Base-by-base conservation (phyloP, 306 rosid genomes). In the Cicer pinnatifidum region DNA sequence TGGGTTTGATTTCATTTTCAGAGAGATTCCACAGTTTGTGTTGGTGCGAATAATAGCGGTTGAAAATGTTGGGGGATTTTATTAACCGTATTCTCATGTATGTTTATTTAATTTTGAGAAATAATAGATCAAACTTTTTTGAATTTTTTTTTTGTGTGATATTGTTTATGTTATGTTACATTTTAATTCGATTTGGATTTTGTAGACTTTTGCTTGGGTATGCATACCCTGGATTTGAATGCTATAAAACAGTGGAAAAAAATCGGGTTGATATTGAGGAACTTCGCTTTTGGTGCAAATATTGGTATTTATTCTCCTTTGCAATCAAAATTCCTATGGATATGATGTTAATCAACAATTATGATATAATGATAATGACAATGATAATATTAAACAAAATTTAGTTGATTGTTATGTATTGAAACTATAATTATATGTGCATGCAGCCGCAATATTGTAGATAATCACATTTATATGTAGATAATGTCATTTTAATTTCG, bases 271-370 rank as follows among this genome's bases (percentile, higher is more conserved):
- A 80, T 15, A 84, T 86, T 16, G 90, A 88, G 48, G 92, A 92
- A 72, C 97, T 95, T 68, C 93, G 92, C 19, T 90, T 95, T 75
- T 95, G 99, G 99, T 94, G 97, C 76, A 91, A 91, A 82, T 91
- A 91, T 64, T 95, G 99, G 98, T 94, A 88, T 61, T 1, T 6
- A 1, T 60, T 4, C 23, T 4, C 41, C 8, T 73, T 38, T 71
- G n/a, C 54, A 38, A 19, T 43, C 2, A 35, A 35, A 11, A 15
- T 7, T 69, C 15, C 71, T 33, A 58, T 17, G 35, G 2, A 53
- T 8, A 16, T 9, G 3, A 5, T 9, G 8, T 9, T 51, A 4
- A 2, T 51, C 1, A 6, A 50, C 1, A 1, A 6, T 50, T 17
- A 48, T 48, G 8, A 28, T 28, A n/a, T 23, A 3, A 23, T 23